These are phyloP conservation scores for Calonectria henricotiae DNA, from an alignment of 2,329 filamentous ascomycete species.

Conservation along the genomic window DNA sequence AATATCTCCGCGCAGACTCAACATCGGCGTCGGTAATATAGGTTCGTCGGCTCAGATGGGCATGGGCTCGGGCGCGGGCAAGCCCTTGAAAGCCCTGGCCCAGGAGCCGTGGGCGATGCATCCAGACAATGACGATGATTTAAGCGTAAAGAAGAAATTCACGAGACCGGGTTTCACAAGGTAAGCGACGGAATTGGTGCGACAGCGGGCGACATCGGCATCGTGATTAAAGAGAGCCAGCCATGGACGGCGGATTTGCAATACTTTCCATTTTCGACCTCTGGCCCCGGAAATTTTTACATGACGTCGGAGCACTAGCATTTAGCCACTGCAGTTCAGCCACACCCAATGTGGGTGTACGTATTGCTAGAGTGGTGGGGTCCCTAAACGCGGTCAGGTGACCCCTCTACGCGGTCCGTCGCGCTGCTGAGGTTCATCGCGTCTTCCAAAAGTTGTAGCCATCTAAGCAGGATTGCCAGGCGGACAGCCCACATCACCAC, in stretches of 20 bases:
- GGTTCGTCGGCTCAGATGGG: conserved; percentile 55
- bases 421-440: conserved; percentile 56
- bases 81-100: conserved; percentile 61
- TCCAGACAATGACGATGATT: conserved; percentile 47
- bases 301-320: conserved; percentile 50
- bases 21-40: conserved; percentile 70
- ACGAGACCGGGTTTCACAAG: conserved; percentile 10
- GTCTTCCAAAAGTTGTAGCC: conserved; percentile 54
- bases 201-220: conserved; percentile 40
- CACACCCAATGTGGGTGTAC: conserved; percentile 14
- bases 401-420: conserved; percentile 58
- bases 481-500: conserved; percentile 23
- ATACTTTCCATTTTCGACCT: conserved; percentile 36
- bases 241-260: conserved; percentile 49
- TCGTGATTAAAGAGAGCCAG: conserved; percentile 45
- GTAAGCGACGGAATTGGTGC: conserved; percentile 29
- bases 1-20: conserved; percentile 70
- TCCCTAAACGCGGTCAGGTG: conserved; percentile 59
- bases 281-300: conserved; percentile 45
- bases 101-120: conserved; percentile 60
- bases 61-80: conserved; percentile 43
- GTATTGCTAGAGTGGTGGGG: conserved; percentile 19
- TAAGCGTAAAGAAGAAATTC: conserved; percentile 4
- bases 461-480: conserved; percentile 25
- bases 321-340: conserved; percentile 33